Conservation (phyloP, 1,284 basidiomycete genomes). For the Pseudozyma thailandica region DNA sequence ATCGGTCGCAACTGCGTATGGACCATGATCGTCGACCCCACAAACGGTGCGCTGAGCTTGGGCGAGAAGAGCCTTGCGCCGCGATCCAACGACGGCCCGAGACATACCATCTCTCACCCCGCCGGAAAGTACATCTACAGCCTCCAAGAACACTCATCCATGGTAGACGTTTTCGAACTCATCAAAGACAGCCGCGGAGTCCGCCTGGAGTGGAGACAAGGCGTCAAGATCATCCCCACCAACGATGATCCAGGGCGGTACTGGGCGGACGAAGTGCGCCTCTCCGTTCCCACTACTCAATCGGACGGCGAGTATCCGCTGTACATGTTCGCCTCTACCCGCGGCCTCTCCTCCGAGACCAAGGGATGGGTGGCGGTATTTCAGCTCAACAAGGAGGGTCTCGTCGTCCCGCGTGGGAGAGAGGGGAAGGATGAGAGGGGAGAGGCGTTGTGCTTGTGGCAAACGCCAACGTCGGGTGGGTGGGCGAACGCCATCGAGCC, state of each 20-base stretch:
- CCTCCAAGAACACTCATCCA: conserved; percentile 66
- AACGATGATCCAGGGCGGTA: conserved; percentile 45
- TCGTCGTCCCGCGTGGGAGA: conserved; percentile 33
- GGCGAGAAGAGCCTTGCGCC: conserved; percentile 67
- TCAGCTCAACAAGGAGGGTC: conserved; percentile 57
- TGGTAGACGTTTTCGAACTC: conserved; percentile 62
- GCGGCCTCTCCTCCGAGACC: conserved; percentile 63
- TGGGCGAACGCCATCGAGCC: conserved; percentile 70
- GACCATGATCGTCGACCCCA: conserved; percentile 65
- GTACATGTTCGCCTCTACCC: conserved; percentile 68
- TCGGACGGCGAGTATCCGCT: conserved; percentile 18
- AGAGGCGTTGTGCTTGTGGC: conserved; percentile 51
- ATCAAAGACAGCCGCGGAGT: conserved; percentile 20
- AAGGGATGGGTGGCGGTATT: conserved; percentile 68
- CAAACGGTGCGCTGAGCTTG: conserved; percentile 55
- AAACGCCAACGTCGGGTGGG: conserved; percentile 69
- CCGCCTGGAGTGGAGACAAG: conserved; percentile 56
- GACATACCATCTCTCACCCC: conserved; percentile 69
- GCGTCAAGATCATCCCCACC: conserved; percentile 64
- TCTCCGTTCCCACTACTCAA: conserved; percentile 54
- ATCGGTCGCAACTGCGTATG: conserved; percentile 70
- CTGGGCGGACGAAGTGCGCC: conserved; percentile 69
- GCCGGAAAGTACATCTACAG: conserved; percentile 68
- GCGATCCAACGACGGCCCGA: conserved; percentile 68
- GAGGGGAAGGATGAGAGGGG: conserved; percentile 12